Evolutionary conservation across 2,329 filamentous ascomycete species (phyloP), one percentile per base, ranked within the genome.

Genomic region (Pochonia chlamydosporia): DNA sequence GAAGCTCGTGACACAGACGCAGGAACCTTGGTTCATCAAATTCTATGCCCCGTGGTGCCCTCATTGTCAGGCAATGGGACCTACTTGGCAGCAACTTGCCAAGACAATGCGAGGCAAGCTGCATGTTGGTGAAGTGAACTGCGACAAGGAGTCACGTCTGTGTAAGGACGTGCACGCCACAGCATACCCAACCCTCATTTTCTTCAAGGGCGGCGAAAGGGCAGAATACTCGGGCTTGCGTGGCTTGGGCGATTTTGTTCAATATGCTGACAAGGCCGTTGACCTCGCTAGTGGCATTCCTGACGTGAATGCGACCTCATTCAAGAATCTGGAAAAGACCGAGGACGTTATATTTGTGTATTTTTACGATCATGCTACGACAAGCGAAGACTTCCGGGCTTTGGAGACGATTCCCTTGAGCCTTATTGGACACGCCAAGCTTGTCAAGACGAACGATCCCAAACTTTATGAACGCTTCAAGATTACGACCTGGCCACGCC

Each of bases 11-110:
- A 95, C 89, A 3, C 87, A 84, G 63, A 90, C 89, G 0, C 82
- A 87, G 53, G 90, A 97, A 53, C 85, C 91, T 5, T 99, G 93
- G 93, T 96, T 99, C 62, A 83, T 99, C 75, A 99, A 99, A 68
- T 97, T 99, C 65, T 97, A 96, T 64, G 91, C 89, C 16, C 95
- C 93, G 5, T 97, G 92, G 93, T 99, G 93, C 66, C 82, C 84
- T 56, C 93, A 99, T 68, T 99, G 95, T 67, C 88, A 96, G 69
- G 88, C 88, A 31, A 82, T 99, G 77, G 89, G 87, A 30, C 87
- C 93, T 3, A 90, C 83, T 54, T 99, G 93, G 93, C 74, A 82
- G 52, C 87, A 92, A 59, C 81, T 99, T 68, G 87, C 87, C 39
- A 90, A 91, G 63, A 89, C 92, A 61, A 93, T 96, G 88, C 82